Conservation (phyloP, 192 early-diverging fungal species). For the Phycomyces blakesleeanus region DNA sequence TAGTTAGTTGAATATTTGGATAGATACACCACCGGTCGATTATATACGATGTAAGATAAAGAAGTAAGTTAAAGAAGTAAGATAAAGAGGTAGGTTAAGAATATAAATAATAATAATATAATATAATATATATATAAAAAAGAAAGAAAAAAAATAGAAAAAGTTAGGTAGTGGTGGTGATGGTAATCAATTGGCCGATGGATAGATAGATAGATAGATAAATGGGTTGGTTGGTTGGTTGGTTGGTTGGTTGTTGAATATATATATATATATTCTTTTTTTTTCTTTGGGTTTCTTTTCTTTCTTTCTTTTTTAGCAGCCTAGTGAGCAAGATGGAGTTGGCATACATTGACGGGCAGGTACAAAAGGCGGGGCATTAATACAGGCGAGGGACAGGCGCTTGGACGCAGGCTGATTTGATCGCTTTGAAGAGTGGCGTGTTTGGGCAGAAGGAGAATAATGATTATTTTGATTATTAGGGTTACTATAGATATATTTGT, state of each 20-base stretch:
- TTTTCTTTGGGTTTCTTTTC: not conserved
- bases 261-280: not conserved
- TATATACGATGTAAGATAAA: no score
- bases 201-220: no score
- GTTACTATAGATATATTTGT: no score
- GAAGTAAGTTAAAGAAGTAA: not conserved
- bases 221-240: no score
- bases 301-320: not conserved
- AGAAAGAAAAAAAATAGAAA: not conserved
- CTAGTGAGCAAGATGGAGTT: not conserved
- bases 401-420: not conserved
- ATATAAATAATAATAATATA: not conserved
- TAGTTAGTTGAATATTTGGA: no score
- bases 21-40: no score
- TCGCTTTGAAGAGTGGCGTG: not conserved
- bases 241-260: no score
- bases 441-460: not conserved
- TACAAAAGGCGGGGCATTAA: not conserved
- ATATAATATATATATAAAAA: not conserved
- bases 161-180: no score
- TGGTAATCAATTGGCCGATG: no score
- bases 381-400: not conserved
- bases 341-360: not conserved
- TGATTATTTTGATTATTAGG: no score
- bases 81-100: not conserved